A percentile compares a stretch with the other conserved stretches of the same genome.
phyloP scores from a whole-genome alignment of 2,329 filamentous ascomycete genomes.

The Arachnomyces sp. region DNA sequence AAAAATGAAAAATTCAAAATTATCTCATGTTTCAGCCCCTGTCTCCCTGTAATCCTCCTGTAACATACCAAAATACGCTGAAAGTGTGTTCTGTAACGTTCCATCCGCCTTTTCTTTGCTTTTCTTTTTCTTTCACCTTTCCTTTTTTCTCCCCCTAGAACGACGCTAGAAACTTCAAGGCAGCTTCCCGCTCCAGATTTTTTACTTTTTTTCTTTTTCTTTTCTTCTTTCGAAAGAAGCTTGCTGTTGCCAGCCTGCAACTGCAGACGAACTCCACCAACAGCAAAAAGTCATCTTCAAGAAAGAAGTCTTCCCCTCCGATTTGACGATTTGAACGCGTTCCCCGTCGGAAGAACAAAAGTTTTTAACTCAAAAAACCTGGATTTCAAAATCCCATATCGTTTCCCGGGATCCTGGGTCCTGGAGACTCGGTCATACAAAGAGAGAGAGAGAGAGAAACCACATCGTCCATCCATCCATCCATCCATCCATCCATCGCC shows the following conservation, averaged over 20 bases:
- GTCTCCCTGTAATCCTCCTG: too few relatives aligned
- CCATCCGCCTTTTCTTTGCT: neutral
- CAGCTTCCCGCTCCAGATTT: neutral
- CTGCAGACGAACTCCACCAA: slow-evolving; percentile 6
- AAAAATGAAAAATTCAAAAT: neutral
- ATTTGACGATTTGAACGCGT: too few relatives aligned
- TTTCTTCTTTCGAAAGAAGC: too few relatives aligned
- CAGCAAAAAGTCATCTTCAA: too few relatives aligned
- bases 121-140: neutral
- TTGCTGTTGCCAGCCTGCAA: slow-evolving; percentile 13
- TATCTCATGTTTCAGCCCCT: neutral
- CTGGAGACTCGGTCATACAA: slow-evolving; percentile 5
- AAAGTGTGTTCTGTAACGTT: neutral
- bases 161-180: slow-evolving; percentile 6
- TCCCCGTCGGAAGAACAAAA: too few relatives aligned
- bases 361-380: neutral
- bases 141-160: slow-evolving; percentile 8
- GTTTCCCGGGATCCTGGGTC: neutral
- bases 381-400: neutral
- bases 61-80: too few relatives aligned
- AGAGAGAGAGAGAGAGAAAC: too few relatives aligned
- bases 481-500: too few relatives aligned
- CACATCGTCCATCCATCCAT: too few relatives aligned
- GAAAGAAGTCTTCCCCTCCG: too few relatives aligned
- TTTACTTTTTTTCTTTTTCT: neutral